These are phyloP conservation scores for Ceratobasidium sp. DNA, from an alignment of 1,284 basidiomycete species.

Conservation along the genomic window DNA sequence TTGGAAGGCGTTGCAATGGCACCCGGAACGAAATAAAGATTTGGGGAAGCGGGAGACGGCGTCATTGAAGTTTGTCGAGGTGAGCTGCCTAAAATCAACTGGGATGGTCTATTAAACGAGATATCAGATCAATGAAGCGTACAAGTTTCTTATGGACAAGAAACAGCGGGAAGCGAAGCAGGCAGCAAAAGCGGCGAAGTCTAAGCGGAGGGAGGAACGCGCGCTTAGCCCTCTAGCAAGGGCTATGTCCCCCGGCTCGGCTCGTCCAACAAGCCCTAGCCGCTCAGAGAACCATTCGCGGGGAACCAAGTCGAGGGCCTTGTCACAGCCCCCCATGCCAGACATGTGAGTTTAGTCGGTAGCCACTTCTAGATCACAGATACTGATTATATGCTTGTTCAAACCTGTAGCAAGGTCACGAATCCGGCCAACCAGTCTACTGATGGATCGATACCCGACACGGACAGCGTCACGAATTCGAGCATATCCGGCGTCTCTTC, in stretches of 20 bases:
- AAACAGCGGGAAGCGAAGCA: slow-evolving; percentile 33
- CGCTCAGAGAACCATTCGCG: too few relatives aligned
- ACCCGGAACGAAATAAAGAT: slow-evolving; percentile 34
- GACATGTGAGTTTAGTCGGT: slow-evolving; percentile 24
- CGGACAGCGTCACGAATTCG: background rate
- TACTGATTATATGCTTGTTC: slow-evolving; percentile 20
- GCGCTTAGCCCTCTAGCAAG: slow-evolving; percentile 15
- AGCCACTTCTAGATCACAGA: background rate
- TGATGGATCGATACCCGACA: background rate
- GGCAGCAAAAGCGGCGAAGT: slow-evolving; percentile 35
- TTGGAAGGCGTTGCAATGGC: slow-evolving; percentile 37
- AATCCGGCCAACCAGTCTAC: background rate
- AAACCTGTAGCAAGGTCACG: slow-evolving; percentile 6
- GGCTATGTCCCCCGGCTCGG: background rate
- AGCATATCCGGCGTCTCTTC: slow-evolving; percentile 1
- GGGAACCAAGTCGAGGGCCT: background rate
- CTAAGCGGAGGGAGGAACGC: slow-evolving; percentile 27
- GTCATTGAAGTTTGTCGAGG: slow-evolving; percentile 36
- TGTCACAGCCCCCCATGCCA: slow-evolving; percentile 18
- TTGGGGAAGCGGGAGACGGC: slow-evolving; percentile 35
- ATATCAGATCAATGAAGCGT: slow-evolving; percentile 37
- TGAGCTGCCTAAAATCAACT: background rate
- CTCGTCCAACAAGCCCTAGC: slow-evolving; percentile 20
- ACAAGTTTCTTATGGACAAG: slow-evolving; percentile 40
- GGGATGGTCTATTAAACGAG: background rate